phyloP scores from a whole-genome alignment of 2,329 filamentous ascomycete genomes.

The Aureobasidium sp. region DNA sequence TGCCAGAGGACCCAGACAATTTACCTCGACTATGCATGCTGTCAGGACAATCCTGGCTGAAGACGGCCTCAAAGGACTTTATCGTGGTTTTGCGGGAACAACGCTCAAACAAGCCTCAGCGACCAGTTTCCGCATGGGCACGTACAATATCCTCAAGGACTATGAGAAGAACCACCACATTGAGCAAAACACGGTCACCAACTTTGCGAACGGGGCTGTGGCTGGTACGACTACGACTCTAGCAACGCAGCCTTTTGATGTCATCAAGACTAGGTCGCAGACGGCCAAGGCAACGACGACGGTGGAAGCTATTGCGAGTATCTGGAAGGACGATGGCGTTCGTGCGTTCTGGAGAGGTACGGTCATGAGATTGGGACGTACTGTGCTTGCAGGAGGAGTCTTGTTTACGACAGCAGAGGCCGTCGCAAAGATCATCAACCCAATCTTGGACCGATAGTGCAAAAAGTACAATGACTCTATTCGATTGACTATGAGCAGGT shows the following conservation, averaged over 20 bases:
- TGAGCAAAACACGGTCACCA: slow-evolving; percentile 44
- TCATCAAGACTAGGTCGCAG: slow-evolving; percentile 58
- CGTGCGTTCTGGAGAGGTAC: slow-evolving; percentile 61
- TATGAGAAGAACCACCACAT: slow-evolving; percentile 44
- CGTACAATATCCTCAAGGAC: slow-evolving; percentile 59
- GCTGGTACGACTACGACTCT: slow-evolving; percentile 56
- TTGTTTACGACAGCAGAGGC: slow-evolving; percentile 58
- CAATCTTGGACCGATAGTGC: not conserved
- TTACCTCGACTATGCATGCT: slow-evolving; percentile 47
- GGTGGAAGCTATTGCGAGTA: slow-evolving; percentile 48
- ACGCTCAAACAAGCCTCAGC: slow-evolving; percentile 57
- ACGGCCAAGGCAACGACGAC: slow-evolving; percentile 52
- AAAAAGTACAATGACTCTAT: too few relatives aligned
- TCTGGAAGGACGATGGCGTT: slow-evolving; percentile 52
- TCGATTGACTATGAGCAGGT: too few relatives aligned
- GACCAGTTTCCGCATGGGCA: slow-evolving; percentile 56
- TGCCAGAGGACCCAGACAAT: slow-evolving; percentile 41
- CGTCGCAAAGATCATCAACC: slow-evolving; percentile 42
- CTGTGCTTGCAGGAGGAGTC: slow-evolving; percentile 61
- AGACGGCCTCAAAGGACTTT: slow-evolving; percentile 48
- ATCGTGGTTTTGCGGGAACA: slow-evolving; percentile 53
- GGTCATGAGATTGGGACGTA: slow-evolving; percentile 58
- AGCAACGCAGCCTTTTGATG: slow-evolving; percentile 55
- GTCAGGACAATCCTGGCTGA: slow-evolving; percentile 43
- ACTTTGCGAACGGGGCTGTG: slow-evolving; percentile 56